A percentile compares a stretch with the other conserved stretches of the same genome.
Evolutionary conservation across 441 rosid genomes (phyloP).

Genomic region (Adansonia rubrostipa): DNA sequence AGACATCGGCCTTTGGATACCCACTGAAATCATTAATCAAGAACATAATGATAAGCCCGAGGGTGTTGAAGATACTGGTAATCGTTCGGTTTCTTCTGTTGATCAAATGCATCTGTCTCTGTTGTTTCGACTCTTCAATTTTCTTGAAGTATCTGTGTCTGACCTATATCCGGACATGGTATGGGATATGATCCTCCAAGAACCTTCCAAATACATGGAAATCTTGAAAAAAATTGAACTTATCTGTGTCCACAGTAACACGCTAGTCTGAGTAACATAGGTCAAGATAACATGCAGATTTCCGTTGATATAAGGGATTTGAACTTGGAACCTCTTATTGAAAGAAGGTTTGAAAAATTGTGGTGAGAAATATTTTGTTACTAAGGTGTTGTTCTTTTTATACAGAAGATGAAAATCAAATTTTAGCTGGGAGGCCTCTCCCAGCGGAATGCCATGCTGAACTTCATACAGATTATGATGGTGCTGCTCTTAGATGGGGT

Average conservation of each 20-base stretch:
- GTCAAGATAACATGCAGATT: not conserved
- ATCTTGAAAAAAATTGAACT: no score
- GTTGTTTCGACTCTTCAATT: not conserved
- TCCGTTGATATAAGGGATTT: not conserved
- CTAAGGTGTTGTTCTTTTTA: not conserved
- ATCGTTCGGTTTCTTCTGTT: slow-evolving; percentile 20
- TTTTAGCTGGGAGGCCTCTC: slow-evolving; percentile 77
- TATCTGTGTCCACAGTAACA: no score
- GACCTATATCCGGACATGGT: no score
- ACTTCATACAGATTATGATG: slow-evolving; percentile 91
- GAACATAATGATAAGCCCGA: slow-evolving; percentile 88
- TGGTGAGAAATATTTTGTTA: not conserved
- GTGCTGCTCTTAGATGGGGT: slow-evolving; percentile 97
- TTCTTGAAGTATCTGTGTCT: no score
- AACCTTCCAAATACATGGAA: no score
- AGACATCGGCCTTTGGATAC: slow-evolving; percentile 89
- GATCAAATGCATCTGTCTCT: not conserved
- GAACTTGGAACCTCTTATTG: not conserved
- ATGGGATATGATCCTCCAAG: no score
- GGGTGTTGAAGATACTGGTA: slow-evolving; percentile 78
- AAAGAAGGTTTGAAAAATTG: not conserved
- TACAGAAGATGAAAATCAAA: slow-evolving; percentile 11
- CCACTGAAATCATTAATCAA: slow-evolving; percentile 59
- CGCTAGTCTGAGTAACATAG: not conserved
- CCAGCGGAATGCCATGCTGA: slow-evolving; percentile 77